Evolutionary conservation across 257 asterid genomes (phyloP).

Genomic region (Rubia yunnanensis): DNA sequence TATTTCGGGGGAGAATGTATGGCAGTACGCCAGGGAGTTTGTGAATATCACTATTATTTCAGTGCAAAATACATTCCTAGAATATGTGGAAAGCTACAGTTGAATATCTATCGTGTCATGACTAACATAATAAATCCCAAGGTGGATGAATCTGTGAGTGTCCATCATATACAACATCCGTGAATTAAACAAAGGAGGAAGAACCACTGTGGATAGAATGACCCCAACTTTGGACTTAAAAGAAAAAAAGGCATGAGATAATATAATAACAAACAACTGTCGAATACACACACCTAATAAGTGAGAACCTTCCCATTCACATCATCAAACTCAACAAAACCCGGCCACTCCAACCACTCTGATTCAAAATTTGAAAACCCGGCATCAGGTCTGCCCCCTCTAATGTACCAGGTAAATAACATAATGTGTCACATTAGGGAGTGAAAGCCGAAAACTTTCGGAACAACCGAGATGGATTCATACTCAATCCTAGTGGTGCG

Average conservation of each 20-base stretch:
- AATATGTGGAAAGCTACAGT: no score
- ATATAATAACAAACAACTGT: not conserved
- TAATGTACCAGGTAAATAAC: slow-evolving; percentile 50
- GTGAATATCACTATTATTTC: no score
- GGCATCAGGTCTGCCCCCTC: slow-evolving; percentile 94
- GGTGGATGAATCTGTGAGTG: no score
- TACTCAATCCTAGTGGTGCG: slow-evolving; percentile 98
- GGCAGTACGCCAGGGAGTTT: no score
- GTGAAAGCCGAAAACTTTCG: not conserved
- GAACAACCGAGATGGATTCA: slow-evolving; percentile 19
- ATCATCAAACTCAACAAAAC: slow-evolving; percentile 97
- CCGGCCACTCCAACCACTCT: slow-evolving; percentile 98
- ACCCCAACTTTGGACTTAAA: slow-evolving; percentile 2
- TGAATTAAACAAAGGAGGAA: no score
- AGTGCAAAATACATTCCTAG: no score
- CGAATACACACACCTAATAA: slow-evolving; percentile 57
- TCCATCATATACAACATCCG: no score
- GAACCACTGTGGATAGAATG: slow-evolving; percentile 4
- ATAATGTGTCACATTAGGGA: slow-evolving; percentile 4
- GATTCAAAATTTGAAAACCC: slow-evolving; percentile 92
- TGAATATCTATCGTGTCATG: no score
- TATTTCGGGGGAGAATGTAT: no score
- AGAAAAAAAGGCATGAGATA: slow-evolving; percentile 1
- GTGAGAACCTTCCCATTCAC: slow-evolving; percentile 98
- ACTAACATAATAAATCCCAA: no score